Percentiles rank a stretch among this genome's conserved stretches.
phyloP scores from a whole-genome alignment of 108 stramenopile species.

The Fragilaria crotonensis region DNA sequence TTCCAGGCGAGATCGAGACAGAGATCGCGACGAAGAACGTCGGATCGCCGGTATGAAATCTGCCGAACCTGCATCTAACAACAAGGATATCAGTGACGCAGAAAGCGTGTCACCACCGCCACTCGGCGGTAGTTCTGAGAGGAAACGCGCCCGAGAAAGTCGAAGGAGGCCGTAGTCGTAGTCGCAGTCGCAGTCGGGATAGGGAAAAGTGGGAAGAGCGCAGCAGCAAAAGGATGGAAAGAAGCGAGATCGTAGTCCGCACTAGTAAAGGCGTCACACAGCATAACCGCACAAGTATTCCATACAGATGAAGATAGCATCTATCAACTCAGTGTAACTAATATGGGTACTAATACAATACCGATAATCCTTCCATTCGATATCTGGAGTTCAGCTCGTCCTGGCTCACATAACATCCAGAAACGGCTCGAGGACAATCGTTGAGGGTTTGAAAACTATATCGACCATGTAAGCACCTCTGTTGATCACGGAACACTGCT shows the following conservation, averaged over 20 bases:
- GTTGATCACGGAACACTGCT: too few species aligned
- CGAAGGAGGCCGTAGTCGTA: too few species aligned
- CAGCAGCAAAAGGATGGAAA: slow-evolving; percentile 2
- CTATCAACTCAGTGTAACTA: too few species aligned
- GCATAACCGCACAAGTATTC: too few species aligned
- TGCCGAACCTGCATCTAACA: background rate
- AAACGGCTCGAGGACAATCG: slow-evolving; percentile 44
- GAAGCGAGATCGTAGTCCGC: slow-evolving; percentile 4
- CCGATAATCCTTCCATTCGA: slow-evolving; percentile 40
- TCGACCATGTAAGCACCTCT: slow-evolving; percentile 73
- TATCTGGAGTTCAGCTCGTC: slow-evolving; percentile 48
- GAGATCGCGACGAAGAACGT: too few species aligned
- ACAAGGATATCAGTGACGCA: background rate
- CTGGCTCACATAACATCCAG: slow-evolving; percentile 77
- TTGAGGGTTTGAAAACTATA: slow-evolving; percentile 35
- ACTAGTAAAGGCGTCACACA: too few species aligned
- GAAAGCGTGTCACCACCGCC: background rate
- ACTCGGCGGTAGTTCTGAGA: slow-evolving; percentile 1
- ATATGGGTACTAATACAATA: too few species aligned
- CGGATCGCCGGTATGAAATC: background rate
- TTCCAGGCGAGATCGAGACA: slow-evolving; percentile 3
- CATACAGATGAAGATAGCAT: too few species aligned
- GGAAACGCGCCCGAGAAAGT: background rate
- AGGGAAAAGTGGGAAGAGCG: slow-evolving; percentile 30
- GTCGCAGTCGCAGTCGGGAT: too few species aligned